Percentiles rank a stretch among this genome's conserved stretches.
phyloP scores from a whole-genome alignment of 768 basidiomycete genomes.

The Suillus discolor region DNA sequence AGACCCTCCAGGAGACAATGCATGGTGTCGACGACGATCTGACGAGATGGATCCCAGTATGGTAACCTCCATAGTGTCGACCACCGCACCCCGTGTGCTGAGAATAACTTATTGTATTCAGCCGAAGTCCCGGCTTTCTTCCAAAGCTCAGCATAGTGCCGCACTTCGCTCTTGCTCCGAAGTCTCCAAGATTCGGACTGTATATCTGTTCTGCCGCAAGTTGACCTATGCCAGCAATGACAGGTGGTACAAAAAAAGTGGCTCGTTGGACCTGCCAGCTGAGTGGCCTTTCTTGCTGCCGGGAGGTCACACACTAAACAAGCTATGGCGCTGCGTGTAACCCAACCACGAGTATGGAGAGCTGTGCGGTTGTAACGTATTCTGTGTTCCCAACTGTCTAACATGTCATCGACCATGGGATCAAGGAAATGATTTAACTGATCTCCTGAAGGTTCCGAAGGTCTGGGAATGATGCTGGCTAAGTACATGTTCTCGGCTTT shows the following conservation, averaged over 20 bases:
- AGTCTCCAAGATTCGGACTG: no score
- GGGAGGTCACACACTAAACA: constrained; percentile 39
- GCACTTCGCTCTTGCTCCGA: no score
- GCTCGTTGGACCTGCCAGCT: constrained; percentile 13
- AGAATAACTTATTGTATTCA: constrained; percentile 9
- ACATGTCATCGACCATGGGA: constrained; percentile 38
- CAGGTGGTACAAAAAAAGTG: constrained; percentile 36
- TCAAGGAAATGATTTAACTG: constrained; percentile 39
- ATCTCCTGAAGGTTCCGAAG: constrained; percentile 31
- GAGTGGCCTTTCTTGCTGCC: constrained; percentile 31
- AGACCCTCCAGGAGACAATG: no score
- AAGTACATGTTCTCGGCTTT: constrained; percentile 42
- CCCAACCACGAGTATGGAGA: constrained; percentile 18
- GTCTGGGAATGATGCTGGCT: constrained; percentile 39
- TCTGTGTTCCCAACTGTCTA: constrained; percentile 31
- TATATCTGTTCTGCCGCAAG: constrained; percentile 11
- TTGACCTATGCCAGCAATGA: constrained; percentile 22
- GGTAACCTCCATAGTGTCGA: constrained; percentile 24
- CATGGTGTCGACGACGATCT: constrained; percentile 22
- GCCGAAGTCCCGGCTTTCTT: no score
- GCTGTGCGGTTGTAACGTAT: constrained; percentile 24
- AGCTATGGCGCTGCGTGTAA: constrained; percentile 28
- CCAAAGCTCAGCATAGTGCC: no score
- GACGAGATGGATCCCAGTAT: constrained; percentile 27
- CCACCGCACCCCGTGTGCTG: constrained; percentile 21